These are phyloP conservation scores for Ananas comosus DNA, from an alignment of 176 grass and related monocot species.

Conservation along the genomic window DNA sequence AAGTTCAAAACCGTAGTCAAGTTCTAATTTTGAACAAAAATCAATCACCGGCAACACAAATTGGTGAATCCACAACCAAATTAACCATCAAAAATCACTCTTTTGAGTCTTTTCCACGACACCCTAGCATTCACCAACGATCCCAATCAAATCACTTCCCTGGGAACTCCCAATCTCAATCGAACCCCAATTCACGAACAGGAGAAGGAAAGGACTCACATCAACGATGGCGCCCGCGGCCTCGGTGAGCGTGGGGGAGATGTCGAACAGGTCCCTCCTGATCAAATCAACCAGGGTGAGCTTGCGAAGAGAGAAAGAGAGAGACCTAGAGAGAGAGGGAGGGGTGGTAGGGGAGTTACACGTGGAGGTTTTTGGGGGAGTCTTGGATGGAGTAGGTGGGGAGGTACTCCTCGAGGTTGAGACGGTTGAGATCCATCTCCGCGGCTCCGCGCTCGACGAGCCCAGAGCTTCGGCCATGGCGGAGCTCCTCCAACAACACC, in stretches of 20 bases:
- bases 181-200: neutral
- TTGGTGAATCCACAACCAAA: too few species aligned
- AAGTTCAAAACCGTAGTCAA: too few species aligned
- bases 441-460: conserved; percentile 30
- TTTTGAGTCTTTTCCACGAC: too few species aligned
- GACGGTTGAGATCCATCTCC: conserved; percentile 68
- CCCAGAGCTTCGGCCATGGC: conserved; percentile 19
- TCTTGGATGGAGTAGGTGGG: conserved; percentile 48
- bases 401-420: conserved; percentile 79
- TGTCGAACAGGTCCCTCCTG: conserved; percentile 95
- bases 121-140: too few species aligned
- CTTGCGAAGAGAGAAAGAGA: neutral
- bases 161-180: neutral
- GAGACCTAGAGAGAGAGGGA: neutral
- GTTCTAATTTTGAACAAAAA: neutral
- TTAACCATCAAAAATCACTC: too few species aligned
- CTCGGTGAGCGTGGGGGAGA: conserved; percentile 84
- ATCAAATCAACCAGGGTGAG: neutral
- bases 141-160: too few species aligned
- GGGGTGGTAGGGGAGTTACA: conserved; percentile 19
- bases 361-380: conserved; percentile 45
- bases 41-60: too few species aligned
- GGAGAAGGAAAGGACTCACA: conserved; percentile 35
- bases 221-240: conserved; percentile 91
- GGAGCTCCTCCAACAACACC: neutral